Base-by-base conservation (phyloP, 1,139 yeast genomes). In the Pichia sp. region DNA sequence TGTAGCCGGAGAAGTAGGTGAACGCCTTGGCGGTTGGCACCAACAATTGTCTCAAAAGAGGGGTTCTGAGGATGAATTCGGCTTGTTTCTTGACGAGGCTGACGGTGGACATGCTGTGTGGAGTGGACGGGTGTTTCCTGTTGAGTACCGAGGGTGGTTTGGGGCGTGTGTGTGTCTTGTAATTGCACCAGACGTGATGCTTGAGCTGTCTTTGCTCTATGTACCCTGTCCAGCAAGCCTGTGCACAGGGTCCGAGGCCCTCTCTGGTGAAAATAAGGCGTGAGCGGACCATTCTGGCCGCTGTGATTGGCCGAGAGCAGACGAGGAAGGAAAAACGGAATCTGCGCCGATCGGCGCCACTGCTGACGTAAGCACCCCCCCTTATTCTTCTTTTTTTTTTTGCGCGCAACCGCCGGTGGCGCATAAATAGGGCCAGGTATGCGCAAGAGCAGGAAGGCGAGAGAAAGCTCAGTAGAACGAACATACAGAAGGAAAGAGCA, bases 71-170 rank as follows among this genome's bases (percentile, higher is more conserved):
- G 69, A 90, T 85, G 77, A 78, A 85, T 73, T 88, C 92, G 63
- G 92, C 85, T 61, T 84, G 77, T 76, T 85, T 89, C 68, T 83
- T 95, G 67, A 90, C 84, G 63, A 92, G 85, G 48, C 96, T 87
- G 71, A 87, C 77, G 53, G 95, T 81, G 62, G 87, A 81, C 90
- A 85, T 84, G 40, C 23, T 46, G 44, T 26, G 32, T 50, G 36
- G 10, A 7, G n/a, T 19, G 23, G 23, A 19, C 23, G 23, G 23
- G 3, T 19, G 23, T 19, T 19, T 19, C 23, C 23, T 19, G 23
- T 19, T 19, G 23, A 19, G 23, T 19, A 19, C 23, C 23, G 23
- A 3, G 23, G 23, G 23, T 19, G 23, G 23, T 19, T 19, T 3
- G 23, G 23, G 23, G 23, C 23, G 23, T 19, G 23, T 19, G 23